Percentiles rank a stretch among this genome's conserved stretches.
Conservation (phyloP, 176 grass and related monocot species). For the Raddia distichophylla region DNA sequence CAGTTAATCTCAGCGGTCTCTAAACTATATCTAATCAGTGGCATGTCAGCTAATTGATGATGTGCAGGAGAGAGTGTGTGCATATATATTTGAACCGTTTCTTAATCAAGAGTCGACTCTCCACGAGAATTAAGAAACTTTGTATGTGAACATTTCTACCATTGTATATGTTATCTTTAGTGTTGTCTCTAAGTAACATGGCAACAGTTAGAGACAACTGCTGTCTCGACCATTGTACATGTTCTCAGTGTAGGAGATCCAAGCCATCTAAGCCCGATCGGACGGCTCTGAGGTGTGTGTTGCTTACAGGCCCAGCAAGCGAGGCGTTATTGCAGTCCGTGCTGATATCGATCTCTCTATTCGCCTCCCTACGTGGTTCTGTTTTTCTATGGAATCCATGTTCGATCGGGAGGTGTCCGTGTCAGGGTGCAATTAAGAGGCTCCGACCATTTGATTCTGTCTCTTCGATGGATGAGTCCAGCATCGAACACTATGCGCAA, state of each 20-base stretch:
- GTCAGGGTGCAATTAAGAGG: conserved; percentile 80
- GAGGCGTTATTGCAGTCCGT: not conserved
- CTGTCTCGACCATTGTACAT: too few relatives aligned
- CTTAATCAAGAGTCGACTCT: too few relatives aligned
- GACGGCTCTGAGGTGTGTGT: not conserved
- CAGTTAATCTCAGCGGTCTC: too few relatives aligned
- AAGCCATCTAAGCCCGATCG: not conserved
- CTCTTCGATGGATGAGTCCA: conserved; percentile 46
- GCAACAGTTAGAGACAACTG: too few relatives aligned
- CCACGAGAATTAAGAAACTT: too few relatives aligned
- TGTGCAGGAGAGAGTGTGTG: too few relatives aligned
- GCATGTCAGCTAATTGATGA: too few relatives aligned
- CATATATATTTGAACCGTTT: too few relatives aligned
- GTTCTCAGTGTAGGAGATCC: not conserved
- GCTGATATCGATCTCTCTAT: not conserved
- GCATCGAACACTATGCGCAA: conserved; percentile 66
- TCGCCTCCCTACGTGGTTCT: not conserved
- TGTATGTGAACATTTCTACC: too few relatives aligned
- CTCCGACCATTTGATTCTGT: conserved; percentile 74
- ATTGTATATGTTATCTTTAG: too few relatives aligned
- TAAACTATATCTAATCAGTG: too few relatives aligned
- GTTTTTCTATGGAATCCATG: conserved; percentile 48
- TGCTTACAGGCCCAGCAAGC: not conserved
- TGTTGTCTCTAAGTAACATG: too few relatives aligned
- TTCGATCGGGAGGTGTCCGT: conserved; percentile 27